These are phyloP conservation scores for Apiospora arundinis DNA, from an alignment of 2,329 filamentous ascomycete species.

Conservation along the genomic window DNA sequence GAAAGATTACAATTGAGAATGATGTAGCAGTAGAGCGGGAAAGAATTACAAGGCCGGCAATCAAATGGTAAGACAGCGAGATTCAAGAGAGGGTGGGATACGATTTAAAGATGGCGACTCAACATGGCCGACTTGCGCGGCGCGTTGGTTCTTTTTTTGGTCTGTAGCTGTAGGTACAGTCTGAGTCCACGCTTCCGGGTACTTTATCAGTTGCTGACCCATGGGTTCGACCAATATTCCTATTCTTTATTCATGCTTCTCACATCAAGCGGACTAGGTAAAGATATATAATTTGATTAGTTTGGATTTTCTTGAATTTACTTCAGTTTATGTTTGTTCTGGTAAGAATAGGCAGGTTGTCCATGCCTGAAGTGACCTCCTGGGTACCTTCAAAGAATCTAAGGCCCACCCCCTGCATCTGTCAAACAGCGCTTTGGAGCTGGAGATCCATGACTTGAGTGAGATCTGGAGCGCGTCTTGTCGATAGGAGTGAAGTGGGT, in stretches of 20 bases:
- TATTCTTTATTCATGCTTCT: not conserved
- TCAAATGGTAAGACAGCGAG: conserved; percentile 1
- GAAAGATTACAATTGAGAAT: conserved; percentile 6
- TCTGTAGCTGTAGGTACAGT: not conserved
- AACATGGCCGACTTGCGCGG: not conserved
- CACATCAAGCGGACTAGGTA: not conserved
- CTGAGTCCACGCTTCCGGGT: not conserved
- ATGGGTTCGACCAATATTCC: not conserved
- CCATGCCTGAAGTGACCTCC: not conserved
- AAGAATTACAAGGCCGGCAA: conserved; percentile 4
- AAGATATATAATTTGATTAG: not conserved
- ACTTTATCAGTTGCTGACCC: not conserved
- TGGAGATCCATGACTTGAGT: not conserved
- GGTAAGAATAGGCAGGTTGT: not conserved
- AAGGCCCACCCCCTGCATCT: not conserved
- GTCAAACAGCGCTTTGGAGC: not conserved
- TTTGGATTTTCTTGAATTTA: not conserved
- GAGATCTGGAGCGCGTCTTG: conserved; percentile 10
- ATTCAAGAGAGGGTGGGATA: not conserved
- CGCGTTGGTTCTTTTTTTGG: conserved; percentile 10
- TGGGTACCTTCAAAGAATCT: not conserved
- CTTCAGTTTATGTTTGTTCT: not conserved
- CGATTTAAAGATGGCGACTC: conserved; percentile 11
- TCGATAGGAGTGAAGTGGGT: not conserved
- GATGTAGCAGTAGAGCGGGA: not conserved